A percentile compares a stretch with the other conserved stretches of the same genome.
phyloP scores from a whole-genome alignment of 1,284 basidiomycete genomes.

The Microbotryum intermedium region DNA sequence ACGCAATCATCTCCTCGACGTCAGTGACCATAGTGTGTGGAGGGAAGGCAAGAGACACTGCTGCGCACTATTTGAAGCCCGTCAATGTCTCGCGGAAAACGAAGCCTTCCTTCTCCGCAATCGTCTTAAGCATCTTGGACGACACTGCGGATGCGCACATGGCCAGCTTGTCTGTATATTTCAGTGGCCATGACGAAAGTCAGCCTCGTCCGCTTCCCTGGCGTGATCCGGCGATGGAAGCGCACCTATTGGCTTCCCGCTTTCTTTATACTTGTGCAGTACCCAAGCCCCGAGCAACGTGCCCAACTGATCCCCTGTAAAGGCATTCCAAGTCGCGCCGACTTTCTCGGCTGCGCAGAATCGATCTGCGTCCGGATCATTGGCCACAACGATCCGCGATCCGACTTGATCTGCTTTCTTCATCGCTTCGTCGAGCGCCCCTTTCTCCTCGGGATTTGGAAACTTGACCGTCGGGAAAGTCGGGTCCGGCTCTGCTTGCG shows the following conservation, averaged over 20 bases:
- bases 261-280: constrained; percentile 52
- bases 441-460: constrained; percentile 81
- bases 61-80: constrained; percentile 43
- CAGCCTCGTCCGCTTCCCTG: too few species aligned
- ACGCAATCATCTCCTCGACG: background rate
- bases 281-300: constrained; percentile 59
- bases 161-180: constrained; percentile 51
- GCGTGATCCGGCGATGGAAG: background rate
- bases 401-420: constrained; percentile 49
- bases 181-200: too few species aligned
- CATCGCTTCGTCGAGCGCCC: constrained; percentile 53
- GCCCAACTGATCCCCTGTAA: constrained; percentile 76
- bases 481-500: constrained; percentile 53
- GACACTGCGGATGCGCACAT: constrained; percentile 81
- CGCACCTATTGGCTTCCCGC: constrained; percentile 52
- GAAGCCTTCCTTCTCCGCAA: constrained; percentile 66
- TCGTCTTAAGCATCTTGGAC: constrained; percentile 71
- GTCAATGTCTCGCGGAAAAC: constrained; percentile 72
- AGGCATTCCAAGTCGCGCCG: constrained; percentile 52
- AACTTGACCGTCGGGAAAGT: constrained; percentile 72
- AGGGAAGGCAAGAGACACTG: background rate
- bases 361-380: constrained; percentile 62
- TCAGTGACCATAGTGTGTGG: background rate
- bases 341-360: constrained; percentile 10
- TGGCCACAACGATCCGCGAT: constrained; percentile 61